phyloP scores from a whole-genome alignment of 2,329 filamentous ascomycete species.

The Eutypella sp. region DNA sequence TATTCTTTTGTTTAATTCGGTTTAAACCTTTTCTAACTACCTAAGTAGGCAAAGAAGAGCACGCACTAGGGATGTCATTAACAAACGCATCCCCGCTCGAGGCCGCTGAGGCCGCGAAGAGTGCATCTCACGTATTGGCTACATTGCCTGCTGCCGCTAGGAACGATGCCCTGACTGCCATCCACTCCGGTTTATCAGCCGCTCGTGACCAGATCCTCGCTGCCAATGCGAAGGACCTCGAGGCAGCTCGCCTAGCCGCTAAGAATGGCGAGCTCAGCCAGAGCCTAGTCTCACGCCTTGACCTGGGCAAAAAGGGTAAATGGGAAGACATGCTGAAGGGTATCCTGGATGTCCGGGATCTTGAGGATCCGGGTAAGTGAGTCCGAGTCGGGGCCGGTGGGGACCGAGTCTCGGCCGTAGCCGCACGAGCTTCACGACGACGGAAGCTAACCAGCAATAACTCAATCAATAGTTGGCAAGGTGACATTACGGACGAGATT shows the following conservation, averaged over 20 bases:
- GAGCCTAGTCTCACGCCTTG: conserved; percentile 81
- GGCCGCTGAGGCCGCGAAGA: conserved; percentile 72
- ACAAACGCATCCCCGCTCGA: conserved; percentile 77
- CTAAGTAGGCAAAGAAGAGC: background rate
- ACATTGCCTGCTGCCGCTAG: conserved; percentile 70
- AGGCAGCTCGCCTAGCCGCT: conserved; percentile 66
- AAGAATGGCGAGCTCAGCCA: conserved; percentile 70
- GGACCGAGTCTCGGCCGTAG: background rate
- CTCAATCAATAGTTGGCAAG: conserved; percentile 58
- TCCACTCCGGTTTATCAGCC: conserved; percentile 69
- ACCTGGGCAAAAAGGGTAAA: conserved; percentile 81
- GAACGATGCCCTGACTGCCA: conserved; percentile 78
- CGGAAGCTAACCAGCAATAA: conserved; percentile 5
- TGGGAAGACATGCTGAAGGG: conserved; percentile 98
- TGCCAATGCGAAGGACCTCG: conserved; percentile 81
- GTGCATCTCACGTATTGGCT: conserved; percentile 77
- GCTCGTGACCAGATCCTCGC: conserved; percentile 73
- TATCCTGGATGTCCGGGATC: conserved; percentile 77
- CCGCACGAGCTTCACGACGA: background rate
- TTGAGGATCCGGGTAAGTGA: conserved; percentile 77
- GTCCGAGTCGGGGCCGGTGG: too few species aligned
- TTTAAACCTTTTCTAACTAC: background rate
- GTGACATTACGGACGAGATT: conserved; percentile 78
- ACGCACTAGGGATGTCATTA: conserved; percentile 64
- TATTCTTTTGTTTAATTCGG: background rate